These are phyloP conservation scores for Sparassis latifolia DNA, from an alignment of 1,284 basidiomycete species.

Conservation along the genomic window DNA sequence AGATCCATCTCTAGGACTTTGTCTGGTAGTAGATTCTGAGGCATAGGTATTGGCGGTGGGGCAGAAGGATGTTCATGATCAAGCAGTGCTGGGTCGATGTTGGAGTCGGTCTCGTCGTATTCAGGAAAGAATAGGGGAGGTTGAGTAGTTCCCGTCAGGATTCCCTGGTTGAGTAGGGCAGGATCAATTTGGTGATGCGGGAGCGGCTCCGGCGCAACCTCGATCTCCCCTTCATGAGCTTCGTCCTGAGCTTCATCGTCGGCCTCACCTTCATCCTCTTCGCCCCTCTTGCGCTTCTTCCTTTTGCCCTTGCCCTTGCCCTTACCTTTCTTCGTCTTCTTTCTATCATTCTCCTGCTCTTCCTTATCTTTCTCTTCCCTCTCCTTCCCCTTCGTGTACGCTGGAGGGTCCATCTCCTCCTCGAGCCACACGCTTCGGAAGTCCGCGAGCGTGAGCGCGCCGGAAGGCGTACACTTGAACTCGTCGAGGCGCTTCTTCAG, in stretches of 20 bases:
- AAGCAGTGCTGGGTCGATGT: constrained; percentile 54
- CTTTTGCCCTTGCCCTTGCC: constrained; percentile 33
- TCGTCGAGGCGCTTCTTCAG: constrained; percentile 93
- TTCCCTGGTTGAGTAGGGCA: constrained; percentile 39
- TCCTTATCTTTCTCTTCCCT: constrained; percentile 57
- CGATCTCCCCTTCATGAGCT: constrained; percentile 7
- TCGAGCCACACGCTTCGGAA: constrained; percentile 91
- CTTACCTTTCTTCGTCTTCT: constrained; percentile 19
- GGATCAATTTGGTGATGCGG: constrained; percentile 34
- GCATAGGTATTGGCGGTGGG: constrained; percentile 11
- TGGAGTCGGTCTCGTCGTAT: constrained; percentile 23
- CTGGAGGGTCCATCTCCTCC: constrained; percentile 87
- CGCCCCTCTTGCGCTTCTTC: constrained; percentile 35
- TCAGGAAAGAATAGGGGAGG: constrained; percentile 12
- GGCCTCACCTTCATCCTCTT: constrained; percentile 31
- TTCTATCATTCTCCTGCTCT: constrained; percentile 29
- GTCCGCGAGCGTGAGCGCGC: constrained; percentile 82
- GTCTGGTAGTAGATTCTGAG: constrained; percentile 13
- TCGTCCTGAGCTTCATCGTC: constrained; percentile 33
- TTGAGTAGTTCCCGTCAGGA: constrained; percentile 30
- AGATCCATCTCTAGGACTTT: constrained; percentile 8
- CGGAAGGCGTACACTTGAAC: constrained; percentile 88
- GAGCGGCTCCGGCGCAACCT: constrained; percentile 9
- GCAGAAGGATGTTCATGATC: constrained; percentile 14
- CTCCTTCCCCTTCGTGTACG: constrained; percentile 73